A percentile compares a stretch with the other conserved stretches of the same genome.
Evolutionary conservation across 2,329 filamentous ascomycete species (phyloP).

Genomic region (Leptographium lundbergii): DNA sequence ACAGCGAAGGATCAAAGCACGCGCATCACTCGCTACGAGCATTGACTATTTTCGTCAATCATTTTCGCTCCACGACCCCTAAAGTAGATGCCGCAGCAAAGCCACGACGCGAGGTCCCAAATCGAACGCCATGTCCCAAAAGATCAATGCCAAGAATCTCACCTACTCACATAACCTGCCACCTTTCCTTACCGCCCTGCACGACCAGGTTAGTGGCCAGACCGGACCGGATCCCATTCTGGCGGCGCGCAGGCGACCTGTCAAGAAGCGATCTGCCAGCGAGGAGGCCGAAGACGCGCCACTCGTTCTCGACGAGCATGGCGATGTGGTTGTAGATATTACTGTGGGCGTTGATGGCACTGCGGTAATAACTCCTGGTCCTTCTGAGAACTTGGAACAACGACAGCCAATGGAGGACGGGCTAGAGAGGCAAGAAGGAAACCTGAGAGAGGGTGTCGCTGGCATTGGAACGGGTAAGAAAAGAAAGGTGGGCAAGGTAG

Average conservation of each 20-base stretch:
- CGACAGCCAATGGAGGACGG: conserved; percentile 4
- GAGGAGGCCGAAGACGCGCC: conserved; percentile 68
- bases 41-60: too few species aligned
- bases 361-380: conserved; percentile 14
- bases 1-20: too few species aligned
- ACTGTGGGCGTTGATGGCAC: conserved; percentile 30
- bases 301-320: conserved; percentile 60
- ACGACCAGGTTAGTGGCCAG: conserved; percentile 37
- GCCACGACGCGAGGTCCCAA: neutral
- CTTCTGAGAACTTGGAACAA: neutral
- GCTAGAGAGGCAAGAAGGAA: neutral
- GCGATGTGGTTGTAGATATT: conserved; percentile 40
- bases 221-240: conserved; percentile 40
- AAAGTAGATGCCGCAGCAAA: too few species aligned
- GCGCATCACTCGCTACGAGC: too few species aligned
- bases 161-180: conserved; percentile 49
- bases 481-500: conserved; percentile 39
- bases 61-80: too few species aligned
- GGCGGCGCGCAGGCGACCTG: conserved; percentile 33
- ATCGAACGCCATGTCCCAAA: conserved; percentile 17
- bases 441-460: conserved; percentile 17
- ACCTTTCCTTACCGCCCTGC: conserved; percentile 46
- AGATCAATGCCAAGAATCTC: conserved; percentile 60
- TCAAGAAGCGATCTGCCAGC: conserved; percentile 44
- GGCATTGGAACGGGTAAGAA: conserved; percentile 35